These are phyloP conservation scores for Gastrolobium villosum DNA, from an alignment of 306 rosid genomes.

Conservation along the genomic window DNA sequence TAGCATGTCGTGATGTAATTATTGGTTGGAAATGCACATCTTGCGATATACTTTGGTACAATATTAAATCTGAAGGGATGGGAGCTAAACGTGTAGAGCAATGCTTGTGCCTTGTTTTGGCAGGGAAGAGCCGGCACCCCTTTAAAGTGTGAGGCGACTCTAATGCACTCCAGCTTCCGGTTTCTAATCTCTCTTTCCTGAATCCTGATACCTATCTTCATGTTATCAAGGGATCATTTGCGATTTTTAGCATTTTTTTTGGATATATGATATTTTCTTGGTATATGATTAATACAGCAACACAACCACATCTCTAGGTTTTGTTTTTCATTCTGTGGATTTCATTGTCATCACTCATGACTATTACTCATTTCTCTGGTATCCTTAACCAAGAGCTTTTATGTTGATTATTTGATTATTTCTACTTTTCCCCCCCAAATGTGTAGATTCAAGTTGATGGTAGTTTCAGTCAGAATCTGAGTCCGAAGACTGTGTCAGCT, in stretches of 20 bases:
- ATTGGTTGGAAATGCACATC: slow-evolving; percentile 36
- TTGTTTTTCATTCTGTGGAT: slow-evolving; percentile 34
- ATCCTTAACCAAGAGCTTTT: slow-evolving; percentile 12
- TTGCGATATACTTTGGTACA: slow-evolving; percentile 28
- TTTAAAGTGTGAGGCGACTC: slow-evolving; percentile 48
- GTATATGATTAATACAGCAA: not conserved
- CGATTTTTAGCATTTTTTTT: slow-evolving; percentile 19
- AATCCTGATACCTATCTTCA: slow-evolving; percentile 21
- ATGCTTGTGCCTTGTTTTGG: slow-evolving; percentile 48
- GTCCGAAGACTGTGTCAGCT: slow-evolving; percentile 72
- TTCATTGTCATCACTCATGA: slow-evolving; percentile 22
- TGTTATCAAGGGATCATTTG: slow-evolving; percentile 21
- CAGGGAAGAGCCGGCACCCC: slow-evolving; percentile 39
- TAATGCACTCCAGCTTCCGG: slow-evolving; percentile 40
- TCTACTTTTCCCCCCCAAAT: slow-evolving; percentile 29
- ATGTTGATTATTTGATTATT: slow-evolving; percentile 14
- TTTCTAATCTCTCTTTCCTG: slow-evolving; percentile 36
- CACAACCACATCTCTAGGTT: slow-evolving; percentile 1
- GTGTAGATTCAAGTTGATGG: slow-evolving; percentile 96
- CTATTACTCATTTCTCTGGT: slow-evolving; percentile 34
- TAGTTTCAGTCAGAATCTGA: slow-evolving; percentile 74
- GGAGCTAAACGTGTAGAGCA: slow-evolving; percentile 47
- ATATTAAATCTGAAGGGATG: slow-evolving; percentile 30
- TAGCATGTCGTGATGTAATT: slow-evolving; percentile 43
- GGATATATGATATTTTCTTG: slow-evolving; percentile 12